phyloP scores from a whole-genome alignment of 2,329 filamentous ascomycete species.

The Cordyceps tenuipes region DNA sequence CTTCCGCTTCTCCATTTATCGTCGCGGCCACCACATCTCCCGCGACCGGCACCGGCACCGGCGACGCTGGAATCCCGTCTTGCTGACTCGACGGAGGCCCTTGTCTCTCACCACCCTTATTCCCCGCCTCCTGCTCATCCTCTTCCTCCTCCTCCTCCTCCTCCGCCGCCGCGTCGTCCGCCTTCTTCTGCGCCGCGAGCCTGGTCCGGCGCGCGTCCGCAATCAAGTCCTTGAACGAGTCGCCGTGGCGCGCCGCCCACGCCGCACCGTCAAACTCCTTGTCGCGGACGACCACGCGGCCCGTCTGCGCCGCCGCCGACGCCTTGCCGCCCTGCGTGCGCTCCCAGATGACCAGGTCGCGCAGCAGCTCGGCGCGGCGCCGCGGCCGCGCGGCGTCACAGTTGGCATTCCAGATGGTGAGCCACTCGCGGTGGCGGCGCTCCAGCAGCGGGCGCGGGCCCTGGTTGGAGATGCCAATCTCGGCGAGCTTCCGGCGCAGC shows the following conservation, averaged over 20 bases:
- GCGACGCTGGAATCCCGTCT: background rate
- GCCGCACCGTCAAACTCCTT: constrained; percentile 80
- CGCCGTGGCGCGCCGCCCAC: constrained; percentile 66
- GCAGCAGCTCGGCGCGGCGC: constrained; percentile 60
- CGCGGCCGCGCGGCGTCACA: constrained; percentile 75
- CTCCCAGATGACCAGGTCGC: constrained; percentile 82
- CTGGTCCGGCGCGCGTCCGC: constrained; percentile 59
- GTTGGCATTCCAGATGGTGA: constrained; percentile 94
- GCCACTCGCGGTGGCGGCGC: constrained; percentile 81
- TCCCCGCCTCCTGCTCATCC: constrained; percentile 7
- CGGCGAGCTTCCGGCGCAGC: constrained; percentile 71
- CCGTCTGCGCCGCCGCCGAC: constrained; percentile 28
- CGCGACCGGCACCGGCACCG: background rate
- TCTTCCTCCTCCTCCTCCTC: background rate
- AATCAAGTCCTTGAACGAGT: constrained; percentile 73
- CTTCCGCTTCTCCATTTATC: background rate
- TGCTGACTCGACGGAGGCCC: background rate
- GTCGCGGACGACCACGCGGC: constrained; percentile 54
- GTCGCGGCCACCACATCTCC: background rate
- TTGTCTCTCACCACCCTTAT: background rate
- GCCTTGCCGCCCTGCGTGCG: constrained; percentile 63
- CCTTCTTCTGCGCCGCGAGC: constrained; percentile 27
- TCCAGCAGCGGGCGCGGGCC: constrained; percentile 66
- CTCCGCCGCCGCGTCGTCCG: constrained; percentile 18
- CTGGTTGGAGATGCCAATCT: constrained; percentile 66